These are phyloP conservation scores for Sphagnum magellanicum DNA, from an alignment of 228 moss, liverwort and hornwort genomes.

Conservation along the genomic window DNA sequence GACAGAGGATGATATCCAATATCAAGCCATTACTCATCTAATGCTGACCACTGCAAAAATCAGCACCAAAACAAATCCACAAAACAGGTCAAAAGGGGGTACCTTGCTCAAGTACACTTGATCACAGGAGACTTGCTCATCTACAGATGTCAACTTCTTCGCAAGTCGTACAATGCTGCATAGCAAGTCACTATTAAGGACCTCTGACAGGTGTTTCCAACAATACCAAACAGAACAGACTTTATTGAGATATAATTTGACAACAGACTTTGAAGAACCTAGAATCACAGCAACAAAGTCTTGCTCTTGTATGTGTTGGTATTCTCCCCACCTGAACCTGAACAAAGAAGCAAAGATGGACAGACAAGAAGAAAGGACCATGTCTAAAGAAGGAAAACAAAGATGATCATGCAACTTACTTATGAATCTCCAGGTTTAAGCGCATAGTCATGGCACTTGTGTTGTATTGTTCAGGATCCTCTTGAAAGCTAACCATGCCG, in stretches of 20 bases:
- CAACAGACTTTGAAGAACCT: too few relatives aligned
- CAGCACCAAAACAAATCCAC: too few relatives aligned
- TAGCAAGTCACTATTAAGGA: background rate
- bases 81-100: background rate
- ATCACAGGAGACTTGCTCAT: conserved; percentile 97
- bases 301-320: too few relatives aligned
- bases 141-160: conserved; percentile 84
- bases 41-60: too few relatives aligned
- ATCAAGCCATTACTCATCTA: too few relatives aligned
- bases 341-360: background rate
- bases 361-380: background rate
- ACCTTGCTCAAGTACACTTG: conserved; percentile 99
- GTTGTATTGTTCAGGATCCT: conserved; percentile 99
- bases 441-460: conserved; percentile 86
- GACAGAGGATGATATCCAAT: too few relatives aligned
- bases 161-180: conserved; percentile 87
- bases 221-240: too few relatives aligned
- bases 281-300: too few relatives aligned
- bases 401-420: conserved; percentile 36
- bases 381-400: conserved; percentile 10
- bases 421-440: conserved; percentile 87
- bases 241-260: too few relatives aligned
- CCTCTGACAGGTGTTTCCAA: too few relatives aligned
- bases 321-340: too few relatives aligned
- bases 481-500: conserved; percentile 99